Percentiles rank a stretch among this genome's conserved stretches.
Evolutionary conservation across 345 rosid genomes (phyloP).

Genomic region (Murraya paniculata): DNA sequence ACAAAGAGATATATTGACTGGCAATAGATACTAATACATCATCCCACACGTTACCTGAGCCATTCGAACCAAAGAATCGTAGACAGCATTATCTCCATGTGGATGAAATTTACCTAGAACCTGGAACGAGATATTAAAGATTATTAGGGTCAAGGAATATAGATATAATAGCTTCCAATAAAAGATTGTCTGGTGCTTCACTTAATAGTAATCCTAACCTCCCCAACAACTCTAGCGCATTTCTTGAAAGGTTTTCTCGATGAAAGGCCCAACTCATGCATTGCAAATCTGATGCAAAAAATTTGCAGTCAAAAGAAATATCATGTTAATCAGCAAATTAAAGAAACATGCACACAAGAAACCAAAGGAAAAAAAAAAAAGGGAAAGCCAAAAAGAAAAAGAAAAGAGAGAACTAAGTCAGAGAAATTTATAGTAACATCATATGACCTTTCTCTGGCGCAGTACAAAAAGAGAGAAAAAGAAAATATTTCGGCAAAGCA

Average conservation of each 20-base stretch:
- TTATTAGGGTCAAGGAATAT: neutral
- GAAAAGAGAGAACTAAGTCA: neutral
- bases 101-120: conserved; percentile 98
- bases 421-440: neutral
- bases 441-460: neutral
- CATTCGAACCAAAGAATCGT: conserved; percentile 93
- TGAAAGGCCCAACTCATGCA: conserved; percentile 94
- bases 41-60: conserved; percentile 64
- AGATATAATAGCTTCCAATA: neutral
- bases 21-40: neutral
- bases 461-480: neutral
- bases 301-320: neutral
- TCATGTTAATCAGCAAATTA: neutral
- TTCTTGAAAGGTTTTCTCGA: conserved; percentile 90
- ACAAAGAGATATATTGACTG: neutral
- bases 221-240: conserved; percentile 99
- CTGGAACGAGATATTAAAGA: conserved; percentile 28
- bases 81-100: conserved; percentile 93
- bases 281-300: conserved; percentile 60
- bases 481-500: neutral
- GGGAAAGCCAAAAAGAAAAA: no score
- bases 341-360: neutral
- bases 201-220: conserved; percentile 40
- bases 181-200: neutral
- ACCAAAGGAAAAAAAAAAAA: neutral